Evolutionary conservation across 2,329 filamentous ascomycete species (phyloP), one percentile per base, ranked within the genome.

Genomic region (Epicoccum sorghinum): DNA sequence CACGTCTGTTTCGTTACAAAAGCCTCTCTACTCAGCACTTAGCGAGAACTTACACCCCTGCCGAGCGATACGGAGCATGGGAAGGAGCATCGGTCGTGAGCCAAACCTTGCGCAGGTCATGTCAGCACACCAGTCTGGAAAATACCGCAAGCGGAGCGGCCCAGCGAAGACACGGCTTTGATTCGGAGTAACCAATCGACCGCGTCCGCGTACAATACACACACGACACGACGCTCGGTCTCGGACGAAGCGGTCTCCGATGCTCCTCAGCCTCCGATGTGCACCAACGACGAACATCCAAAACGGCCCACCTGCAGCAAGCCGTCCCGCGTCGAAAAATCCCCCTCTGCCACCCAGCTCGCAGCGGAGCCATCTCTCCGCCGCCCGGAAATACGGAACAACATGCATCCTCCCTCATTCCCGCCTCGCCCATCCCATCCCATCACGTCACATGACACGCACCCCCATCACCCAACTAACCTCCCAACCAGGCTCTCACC

Each of bases 401-500:
- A 18, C 27, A 29, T 29, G 18, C 27, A 29, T 29, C 27, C 27
- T 29, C 9, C 9, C 9, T 29, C 9, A 29, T 29, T 7, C 27
- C 27, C 27, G 27, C 9, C 3, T 3, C 2, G 36, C 32, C 30
- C 32, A 41, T 54, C 45, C 29, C 35, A 7, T 7, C 40, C 23
- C 4, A 6, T 5, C 13, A 14, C 12, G 23, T 12, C 30, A 44
- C 10, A 25, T 54, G 18, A 48, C 51, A 43, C 43, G 7, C 18
- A 35, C 40, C 18, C 27, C 32, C 7, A 5, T n/a, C 32, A 8
- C 7, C 32, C 32, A 33, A 33, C 32, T 33, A 33, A 33, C 13
- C 10, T 12, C 23, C 24, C 22, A 27, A 24, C n/a, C 73, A 86
- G 71, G 89, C 93, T 76, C 80, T 98, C 57, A 83, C 87, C 57